Conservation (phyloP, 257 asterid species). For the Solanum chiquidenum region DNA sequence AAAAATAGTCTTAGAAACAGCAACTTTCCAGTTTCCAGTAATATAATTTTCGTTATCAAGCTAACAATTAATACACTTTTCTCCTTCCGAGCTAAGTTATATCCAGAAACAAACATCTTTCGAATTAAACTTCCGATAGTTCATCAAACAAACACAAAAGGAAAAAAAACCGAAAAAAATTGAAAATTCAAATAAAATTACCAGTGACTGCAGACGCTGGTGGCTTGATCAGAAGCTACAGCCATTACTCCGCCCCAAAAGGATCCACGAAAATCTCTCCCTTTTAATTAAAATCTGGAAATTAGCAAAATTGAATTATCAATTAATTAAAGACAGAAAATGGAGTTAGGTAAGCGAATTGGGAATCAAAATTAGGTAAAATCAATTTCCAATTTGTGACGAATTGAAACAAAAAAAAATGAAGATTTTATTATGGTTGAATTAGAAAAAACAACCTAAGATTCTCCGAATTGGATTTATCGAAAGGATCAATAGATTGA, state of each 20-base stretch:
- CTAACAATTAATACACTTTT: neutral
- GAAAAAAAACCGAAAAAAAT: neutral
- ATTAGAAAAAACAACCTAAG: neutral
- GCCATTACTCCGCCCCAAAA: constrained; percentile 33
- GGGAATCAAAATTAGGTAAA: neutral
- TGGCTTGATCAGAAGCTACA: constrained; percentile 53
- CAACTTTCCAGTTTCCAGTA: neutral
- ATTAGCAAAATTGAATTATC: neutral
- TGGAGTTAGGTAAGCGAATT: neutral
- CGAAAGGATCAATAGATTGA: neutral
- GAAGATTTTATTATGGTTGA: neutral
- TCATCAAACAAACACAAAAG: neutral
- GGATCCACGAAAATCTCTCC: neutral
- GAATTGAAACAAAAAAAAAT: neutral
- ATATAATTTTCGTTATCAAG: neutral
- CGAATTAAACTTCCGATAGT: neutral
- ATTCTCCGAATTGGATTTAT: neutral
- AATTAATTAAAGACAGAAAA: neutral
- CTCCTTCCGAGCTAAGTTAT: neutral
- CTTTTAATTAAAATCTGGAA: neutral
- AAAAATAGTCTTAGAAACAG: neutral
- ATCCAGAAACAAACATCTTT: neutral
- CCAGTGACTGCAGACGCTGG: constrained; percentile 88
- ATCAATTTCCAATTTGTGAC: neutral
- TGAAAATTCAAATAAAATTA: neutral